These are phyloP conservation scores for Talaromyces adpressus DNA, from an alignment of 495 filamentous ascomycete species.

Conservation along the genomic window DNA sequence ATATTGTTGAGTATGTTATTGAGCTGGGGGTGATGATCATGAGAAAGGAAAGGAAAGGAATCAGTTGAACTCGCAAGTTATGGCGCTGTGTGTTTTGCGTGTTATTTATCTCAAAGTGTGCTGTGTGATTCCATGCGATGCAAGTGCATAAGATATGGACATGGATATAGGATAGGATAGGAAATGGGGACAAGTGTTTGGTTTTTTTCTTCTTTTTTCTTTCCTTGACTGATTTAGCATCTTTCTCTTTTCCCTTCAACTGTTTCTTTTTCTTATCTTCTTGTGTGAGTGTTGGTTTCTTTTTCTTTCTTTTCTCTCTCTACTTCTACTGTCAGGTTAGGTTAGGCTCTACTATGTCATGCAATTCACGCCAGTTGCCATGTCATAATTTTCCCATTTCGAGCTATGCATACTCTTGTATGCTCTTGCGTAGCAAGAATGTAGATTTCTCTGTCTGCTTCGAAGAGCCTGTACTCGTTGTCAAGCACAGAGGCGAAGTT, in stretches of 20 bases:
- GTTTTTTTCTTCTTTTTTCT: slow-evolving; percentile 15
- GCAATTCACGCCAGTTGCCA: background rate
- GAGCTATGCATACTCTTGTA: too few species aligned
- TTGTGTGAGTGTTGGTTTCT: slow-evolving; percentile 11
- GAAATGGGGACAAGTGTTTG: slow-evolving; percentile 1
- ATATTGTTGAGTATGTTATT: background rate
- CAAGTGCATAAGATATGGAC: slow-evolving; percentile 4
- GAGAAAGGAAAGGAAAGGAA: background rate
- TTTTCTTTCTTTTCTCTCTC: slow-evolving; percentile 16
- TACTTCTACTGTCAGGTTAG: slow-evolving; percentile 1
- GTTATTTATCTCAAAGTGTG: background rate
- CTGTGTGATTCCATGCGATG: slow-evolving; percentile 1
- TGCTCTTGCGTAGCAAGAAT: too few species aligned
- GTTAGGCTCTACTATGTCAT: background rate
- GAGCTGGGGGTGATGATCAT: background rate
- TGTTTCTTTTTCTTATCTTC: slow-evolving; percentile 14
- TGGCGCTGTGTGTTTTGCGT: background rate
- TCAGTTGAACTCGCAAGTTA: background rate
- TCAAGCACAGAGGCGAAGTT: background rate
- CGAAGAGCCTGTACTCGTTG: background rate
- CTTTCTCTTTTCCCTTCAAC: slow-evolving; percentile 16
- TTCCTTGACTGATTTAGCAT: slow-evolving; percentile 22
- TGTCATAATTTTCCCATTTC: slow-evolving; percentile 3
- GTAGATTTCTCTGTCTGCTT: background rate
- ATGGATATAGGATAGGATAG: slow-evolving; percentile 7